Percentiles rank a stretch among this genome's conserved stretches.
These are phyloP conservation scores for Thalassiosira livingstoniorum DNA, from an alignment of 352 stramenopile genomes.

Conservation along the genomic window DNA sequence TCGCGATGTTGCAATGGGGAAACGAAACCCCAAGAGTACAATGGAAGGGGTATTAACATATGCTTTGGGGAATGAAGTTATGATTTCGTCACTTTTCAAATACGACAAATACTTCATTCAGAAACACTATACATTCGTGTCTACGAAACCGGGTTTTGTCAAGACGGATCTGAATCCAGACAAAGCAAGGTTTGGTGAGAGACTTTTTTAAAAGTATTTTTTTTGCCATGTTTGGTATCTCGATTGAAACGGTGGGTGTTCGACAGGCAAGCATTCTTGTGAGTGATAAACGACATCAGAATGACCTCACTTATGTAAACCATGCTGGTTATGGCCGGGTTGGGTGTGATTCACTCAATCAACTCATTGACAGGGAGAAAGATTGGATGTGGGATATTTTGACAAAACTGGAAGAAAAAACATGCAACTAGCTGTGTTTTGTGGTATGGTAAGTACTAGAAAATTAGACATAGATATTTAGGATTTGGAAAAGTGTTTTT, in stretches of 20 bases:
- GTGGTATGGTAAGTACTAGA: too few relatives aligned
- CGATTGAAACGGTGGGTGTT: conserved; percentile 29
- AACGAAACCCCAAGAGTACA: conserved; percentile 10
- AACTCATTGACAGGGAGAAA: conserved; percentile 29
- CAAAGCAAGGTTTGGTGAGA: conserved; percentile 37
- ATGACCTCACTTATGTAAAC: conserved; percentile 34
- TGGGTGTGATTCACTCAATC: neutral
- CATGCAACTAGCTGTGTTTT: too few relatives aligned
- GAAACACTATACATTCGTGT: conserved; percentile 29
- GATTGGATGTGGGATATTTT: conserved; percentile 49
- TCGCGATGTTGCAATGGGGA: conserved; percentile 18
- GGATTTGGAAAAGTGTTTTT: too few relatives aligned
- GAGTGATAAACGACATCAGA: conserved; percentile 16
- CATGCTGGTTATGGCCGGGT: conserved; percentile 38
- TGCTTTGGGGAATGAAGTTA: conserved; percentile 40
- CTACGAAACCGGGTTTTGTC: conserved; percentile 44
- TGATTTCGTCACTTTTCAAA: conserved; percentile 31
- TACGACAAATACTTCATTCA: conserved; percentile 17
- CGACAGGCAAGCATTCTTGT: conserved; percentile 38
- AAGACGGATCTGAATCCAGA: conserved; percentile 46
- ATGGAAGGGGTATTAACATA: conserved; percentile 39
- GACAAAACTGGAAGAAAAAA: conserved; percentile 26
- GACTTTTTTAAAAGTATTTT: conserved; percentile 24
- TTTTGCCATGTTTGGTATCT: conserved; percentile 20
- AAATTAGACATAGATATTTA: too few relatives aligned